A percentile compares a stretch with the other conserved stretches of the same genome.
Conservation (phyloP, 371 early-diverging fungal species). For the Aphelidium insulamus region DNA sequence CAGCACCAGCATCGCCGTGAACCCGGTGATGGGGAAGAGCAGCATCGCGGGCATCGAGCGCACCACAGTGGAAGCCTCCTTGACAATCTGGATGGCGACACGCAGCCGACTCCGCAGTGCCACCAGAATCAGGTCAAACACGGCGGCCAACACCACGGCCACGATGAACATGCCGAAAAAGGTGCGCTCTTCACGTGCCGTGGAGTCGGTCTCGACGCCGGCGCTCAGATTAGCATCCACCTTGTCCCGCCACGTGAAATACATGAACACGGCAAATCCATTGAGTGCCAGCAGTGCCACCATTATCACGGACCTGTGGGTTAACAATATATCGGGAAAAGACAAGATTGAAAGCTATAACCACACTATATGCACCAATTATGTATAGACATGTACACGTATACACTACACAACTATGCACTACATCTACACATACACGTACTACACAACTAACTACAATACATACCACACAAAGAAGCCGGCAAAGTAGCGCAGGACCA, state of each 20-base stretch:
- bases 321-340: slow-evolving; percentile 1
- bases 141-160: neutral
- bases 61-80: neutral
- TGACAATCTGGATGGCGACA: neutral
- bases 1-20: neutral
- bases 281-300: neutral
- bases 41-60: neutral
- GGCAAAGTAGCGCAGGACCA: slow-evolving; percentile 1
- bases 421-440: too few relatives aligned
- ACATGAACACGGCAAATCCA: too few relatives aligned
- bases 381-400: too few relatives aligned
- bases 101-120: neutral
- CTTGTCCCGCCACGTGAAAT: too few relatives aligned
- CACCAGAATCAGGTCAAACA: neutral
- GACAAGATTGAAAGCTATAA: neutral
- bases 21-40: neutral
- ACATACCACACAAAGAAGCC: slow-evolving; percentile 4
- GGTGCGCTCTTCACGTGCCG: too few relatives aligned
- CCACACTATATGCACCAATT: slow-evolving; percentile 1
- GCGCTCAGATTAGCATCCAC: too few relatives aligned
- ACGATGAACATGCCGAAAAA: neutral
- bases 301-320: neutral
- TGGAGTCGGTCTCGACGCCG: too few relatives aligned
- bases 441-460: slow-evolving; percentile 2
- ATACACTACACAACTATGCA: too few relatives aligned